Conservation (phyloP, 2,329 filamentous ascomycete genomes). For the Xylaria sp. region DNA sequence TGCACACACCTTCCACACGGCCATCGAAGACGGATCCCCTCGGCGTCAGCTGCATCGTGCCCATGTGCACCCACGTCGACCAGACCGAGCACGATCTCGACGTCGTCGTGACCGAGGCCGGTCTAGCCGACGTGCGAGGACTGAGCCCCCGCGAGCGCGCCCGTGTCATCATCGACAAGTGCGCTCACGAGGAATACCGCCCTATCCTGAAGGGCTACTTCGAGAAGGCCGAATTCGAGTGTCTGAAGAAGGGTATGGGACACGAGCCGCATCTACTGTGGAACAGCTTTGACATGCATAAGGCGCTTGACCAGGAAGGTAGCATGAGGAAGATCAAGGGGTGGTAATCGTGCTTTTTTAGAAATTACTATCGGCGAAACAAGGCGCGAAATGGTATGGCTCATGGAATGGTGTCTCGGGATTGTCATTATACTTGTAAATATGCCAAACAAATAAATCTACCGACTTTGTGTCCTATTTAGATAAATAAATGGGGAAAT, state of each 20-base stretch:
- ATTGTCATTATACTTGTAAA: conserved; percentile 13
- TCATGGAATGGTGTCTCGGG: conserved; percentile 14
- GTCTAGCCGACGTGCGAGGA: conserved; percentile 86
- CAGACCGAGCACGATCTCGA: conserved; percentile 95
- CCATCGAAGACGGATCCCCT: conserved; percentile 85
- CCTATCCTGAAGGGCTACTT: conserved; percentile 86
- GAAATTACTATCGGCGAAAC: not conserved
- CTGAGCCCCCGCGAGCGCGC: conserved; percentile 83
- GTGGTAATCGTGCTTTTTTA: conserved; percentile 57
- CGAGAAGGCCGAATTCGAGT: conserved; percentile 87
- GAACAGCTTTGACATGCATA: conserved; percentile 90
- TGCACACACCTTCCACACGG: conserved; percentile 88
- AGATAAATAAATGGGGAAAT: not conserved
- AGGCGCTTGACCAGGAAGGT: conserved; percentile 81
- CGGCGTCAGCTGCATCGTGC: conserved; percentile 88
- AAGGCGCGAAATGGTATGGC: conserved; percentile 2
- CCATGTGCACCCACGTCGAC: conserved; percentile 91
- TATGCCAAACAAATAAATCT: not conserved
- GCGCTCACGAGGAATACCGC: conserved; percentile 84
- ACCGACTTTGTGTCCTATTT: conserved; percentile 6
- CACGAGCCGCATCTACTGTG: conserved; percentile 90
- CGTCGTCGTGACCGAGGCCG: conserved; percentile 80
- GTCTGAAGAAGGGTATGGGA: conserved; percentile 85
- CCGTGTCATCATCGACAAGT: conserved; percentile 86
- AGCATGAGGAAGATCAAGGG: conserved; percentile 84